Conservation (phyloP, 139 green algal genomes). For the Spirogloea muscicola region DNA sequence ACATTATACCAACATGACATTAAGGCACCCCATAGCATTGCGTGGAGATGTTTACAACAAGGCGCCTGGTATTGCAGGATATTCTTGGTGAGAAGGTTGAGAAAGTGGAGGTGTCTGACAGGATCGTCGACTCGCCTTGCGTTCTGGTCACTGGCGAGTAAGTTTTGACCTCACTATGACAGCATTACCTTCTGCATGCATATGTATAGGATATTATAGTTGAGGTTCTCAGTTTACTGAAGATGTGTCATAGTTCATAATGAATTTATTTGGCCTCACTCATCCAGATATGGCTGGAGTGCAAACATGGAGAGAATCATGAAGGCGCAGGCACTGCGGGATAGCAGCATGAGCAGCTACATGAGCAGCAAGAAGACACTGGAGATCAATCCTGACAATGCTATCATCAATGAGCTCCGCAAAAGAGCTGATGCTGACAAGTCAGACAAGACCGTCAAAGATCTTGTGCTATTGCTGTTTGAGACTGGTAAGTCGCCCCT, state of each 20-base stretch:
- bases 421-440: slow-evolving; percentile 86
- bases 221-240: not conserved
- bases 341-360: slow-evolving; percentile 94
- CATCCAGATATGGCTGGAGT: slow-evolving; percentile 82
- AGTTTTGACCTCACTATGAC: too few relatives aligned
- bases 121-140: slow-evolving; percentile 97
- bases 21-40: too few relatives aligned
- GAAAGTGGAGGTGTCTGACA: slow-evolving; percentile 86
- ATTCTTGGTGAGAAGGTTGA: slow-evolving; percentile 96
- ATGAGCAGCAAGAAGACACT: slow-evolving; percentile 99
- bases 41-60: not conserved
- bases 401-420: slow-evolving; percentile 90
- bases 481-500: slow-evolving; percentile 97
- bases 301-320: slow-evolving; percentile 99
- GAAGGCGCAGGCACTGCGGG: slow-evolving; percentile 95
- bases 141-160: slow-evolving; percentile 96
- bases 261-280: not conserved
- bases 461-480: slow-evolving; percentile 96
- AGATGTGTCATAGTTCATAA: not conserved
- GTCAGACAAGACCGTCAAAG: slow-evolving; percentile 98
- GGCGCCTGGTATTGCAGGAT: slow-evolving; percentile 81
- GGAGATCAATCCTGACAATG: slow-evolving; percentile 97
- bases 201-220: not conserved
- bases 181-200: too few relatives aligned
- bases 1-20: too few relatives aligned